Evolutionary conservation across 306 rosid species (phyloP).

Genomic region (Carpinus viminea): DNA sequence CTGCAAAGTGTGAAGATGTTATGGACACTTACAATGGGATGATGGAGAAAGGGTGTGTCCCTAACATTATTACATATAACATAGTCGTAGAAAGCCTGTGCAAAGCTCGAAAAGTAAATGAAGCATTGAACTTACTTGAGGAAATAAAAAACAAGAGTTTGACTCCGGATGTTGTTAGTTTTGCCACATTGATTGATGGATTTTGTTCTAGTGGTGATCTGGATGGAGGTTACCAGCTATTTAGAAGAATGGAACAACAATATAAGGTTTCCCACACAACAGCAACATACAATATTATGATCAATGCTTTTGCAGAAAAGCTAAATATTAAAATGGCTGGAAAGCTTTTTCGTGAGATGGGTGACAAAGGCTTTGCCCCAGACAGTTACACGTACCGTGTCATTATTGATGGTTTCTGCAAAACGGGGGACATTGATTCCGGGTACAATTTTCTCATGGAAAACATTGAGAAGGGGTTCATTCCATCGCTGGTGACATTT

Average conservation of each 20-base stretch:
- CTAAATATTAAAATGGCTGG: conserved; percentile 56
- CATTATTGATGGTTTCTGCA: conserved; percentile 84
- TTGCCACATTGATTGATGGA: conserved; percentile 71
- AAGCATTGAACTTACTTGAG: conserved; percentile 61
- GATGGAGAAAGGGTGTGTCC: conserved; percentile 67
- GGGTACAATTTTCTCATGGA: conserved; percentile 65
- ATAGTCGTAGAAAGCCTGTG: conserved; percentile 80
- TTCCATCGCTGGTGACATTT: conserved; percentile 68
- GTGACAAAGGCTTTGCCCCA: conserved; percentile 46
- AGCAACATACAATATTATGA: conserved; percentile 68
- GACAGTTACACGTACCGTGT: conserved; percentile 74
- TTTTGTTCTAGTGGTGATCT: conserved; percentile 64
- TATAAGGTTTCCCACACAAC: conserved; percentile 56
- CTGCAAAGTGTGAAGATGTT: conserved; percentile 59
- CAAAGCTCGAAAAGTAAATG: conserved; percentile 61
- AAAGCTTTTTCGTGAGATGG: conserved; percentile 66
- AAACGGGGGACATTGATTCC: conserved; percentile 54
- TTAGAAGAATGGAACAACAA: conserved; percentile 49
- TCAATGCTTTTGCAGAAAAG: conserved; percentile 65
- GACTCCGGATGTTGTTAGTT: conserved; percentile 66
- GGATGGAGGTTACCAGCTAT: conserved; percentile 68
- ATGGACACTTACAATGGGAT: conserved; percentile 65
- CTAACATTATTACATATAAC: conserved; percentile 68
- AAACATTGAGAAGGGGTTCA: conserved; percentile 56
- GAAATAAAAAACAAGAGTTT: conserved; percentile 61